A percentile compares a stretch with the other conserved stretches of the same genome.
Conservation (phyloP, 352 stramenopile genomes). For the Elongisporangium senticosum region DNA sequence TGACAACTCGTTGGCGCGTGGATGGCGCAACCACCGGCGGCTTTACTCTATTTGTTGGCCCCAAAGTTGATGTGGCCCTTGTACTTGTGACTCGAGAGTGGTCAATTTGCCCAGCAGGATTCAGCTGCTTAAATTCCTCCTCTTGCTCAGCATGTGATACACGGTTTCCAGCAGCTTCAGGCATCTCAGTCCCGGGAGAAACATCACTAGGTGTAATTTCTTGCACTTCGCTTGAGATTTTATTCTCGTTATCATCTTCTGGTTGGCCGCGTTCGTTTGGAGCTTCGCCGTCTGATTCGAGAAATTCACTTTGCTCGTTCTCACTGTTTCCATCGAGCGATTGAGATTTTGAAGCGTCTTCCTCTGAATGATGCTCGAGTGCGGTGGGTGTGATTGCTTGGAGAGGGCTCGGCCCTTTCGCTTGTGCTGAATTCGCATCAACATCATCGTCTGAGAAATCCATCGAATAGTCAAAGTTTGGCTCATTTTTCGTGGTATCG, state of each 20-base stretch:
- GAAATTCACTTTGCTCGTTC: slow-evolving; percentile 21
- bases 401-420: not conserved
- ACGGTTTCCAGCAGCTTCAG: not conserved
- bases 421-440: not conserved
- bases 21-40: no score
- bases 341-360: slow-evolving; percentile 2
- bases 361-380: not conserved
- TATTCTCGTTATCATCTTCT: slow-evolving; percentile 3
- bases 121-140: not conserved
- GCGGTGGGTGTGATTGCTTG: slow-evolving; percentile 1
- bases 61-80: not conserved
- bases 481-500: slow-evolving; percentile 13
- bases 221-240: not conserved
- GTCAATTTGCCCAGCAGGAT: not conserved
- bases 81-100: not conserved
- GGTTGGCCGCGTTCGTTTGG: slow-evolving; percentile 5
- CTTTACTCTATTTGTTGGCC: not conserved
- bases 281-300: slow-evolving; percentile 18
- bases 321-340: slow-evolving; percentile 10
- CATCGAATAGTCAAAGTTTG: slow-evolving; percentile 65
- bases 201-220: not conserved
- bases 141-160: not conserved
- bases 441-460: slow-evolving; percentile 56
- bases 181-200: not conserved
- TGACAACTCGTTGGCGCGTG: slow-evolving; percentile 22